These are phyloP conservation scores for Salix arbutifolia DNA, from an alignment of 345 rosid species.

Conservation along the genomic window DNA sequence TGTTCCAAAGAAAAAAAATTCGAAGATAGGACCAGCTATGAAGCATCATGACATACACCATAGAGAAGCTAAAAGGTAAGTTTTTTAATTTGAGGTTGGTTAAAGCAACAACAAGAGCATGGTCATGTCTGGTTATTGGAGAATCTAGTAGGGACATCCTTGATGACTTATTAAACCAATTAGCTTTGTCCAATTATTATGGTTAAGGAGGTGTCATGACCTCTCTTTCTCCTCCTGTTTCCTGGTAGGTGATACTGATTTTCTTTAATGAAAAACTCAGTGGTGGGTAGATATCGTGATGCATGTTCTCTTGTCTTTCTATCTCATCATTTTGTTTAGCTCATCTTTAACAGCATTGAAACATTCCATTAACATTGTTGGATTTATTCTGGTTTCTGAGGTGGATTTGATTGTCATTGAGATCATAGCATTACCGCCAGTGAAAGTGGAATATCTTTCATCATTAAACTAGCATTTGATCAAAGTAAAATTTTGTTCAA, in stretches of 20 bases:
- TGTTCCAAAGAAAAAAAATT: background rate
- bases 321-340: background rate
- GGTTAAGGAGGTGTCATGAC: background rate
- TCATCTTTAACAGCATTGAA: background rate
- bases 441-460: background rate
- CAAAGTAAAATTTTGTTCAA: background rate
- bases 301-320: background rate
- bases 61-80: background rate
- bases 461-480: background rate
- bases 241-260: background rate
- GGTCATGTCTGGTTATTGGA: background rate
- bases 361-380: background rate
- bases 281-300: background rate
- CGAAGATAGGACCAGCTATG: background rate
- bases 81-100: background rate
- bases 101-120: conserved; percentile 1
- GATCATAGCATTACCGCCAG: background rate
- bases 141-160: background rate
- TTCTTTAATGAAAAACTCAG: background rate
- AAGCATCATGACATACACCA: background rate
- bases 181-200: background rate
- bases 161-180: background rate
- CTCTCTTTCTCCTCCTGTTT: background rate
- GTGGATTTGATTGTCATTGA: background rate
- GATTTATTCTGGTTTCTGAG: background rate